A percentile compares a stretch with the other conserved stretches of the same genome.
Conservation (phyloP, 169 alveolate genomes). For the Besnoitia besnoiti region DNA sequence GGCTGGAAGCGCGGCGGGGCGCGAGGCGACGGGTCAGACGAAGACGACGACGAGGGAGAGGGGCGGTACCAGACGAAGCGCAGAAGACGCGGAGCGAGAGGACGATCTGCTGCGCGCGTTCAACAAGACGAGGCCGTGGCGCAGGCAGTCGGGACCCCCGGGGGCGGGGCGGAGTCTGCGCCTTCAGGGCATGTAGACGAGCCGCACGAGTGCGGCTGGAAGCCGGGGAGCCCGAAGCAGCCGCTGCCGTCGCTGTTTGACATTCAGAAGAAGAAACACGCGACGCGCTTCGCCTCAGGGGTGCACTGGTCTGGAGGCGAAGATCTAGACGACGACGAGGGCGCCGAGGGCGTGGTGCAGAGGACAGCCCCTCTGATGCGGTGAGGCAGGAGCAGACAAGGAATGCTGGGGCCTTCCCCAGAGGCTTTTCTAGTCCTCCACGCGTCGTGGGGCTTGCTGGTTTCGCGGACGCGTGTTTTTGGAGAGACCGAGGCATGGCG, state of each 20-base stretch:
- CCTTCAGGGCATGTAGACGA: not conserved
- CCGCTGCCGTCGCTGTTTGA: not conserved
- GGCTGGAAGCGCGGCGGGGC: not conserved
- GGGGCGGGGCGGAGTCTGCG: not conserved
- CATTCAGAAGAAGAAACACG: not conserved
- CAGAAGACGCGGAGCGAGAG: not conserved
- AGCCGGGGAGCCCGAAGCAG: not conserved
- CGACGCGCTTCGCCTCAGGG: not conserved
- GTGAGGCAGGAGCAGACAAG: not conserved
- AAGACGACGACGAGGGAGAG: not conserved
- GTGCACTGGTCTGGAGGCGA: not conserved
- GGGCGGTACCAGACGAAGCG: not conserved
- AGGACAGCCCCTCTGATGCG: not conserved
- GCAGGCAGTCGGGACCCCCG: not conserved
- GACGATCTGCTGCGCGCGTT: not conserved
- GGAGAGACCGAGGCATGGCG: too few species aligned
- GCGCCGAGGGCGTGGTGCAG: not conserved
- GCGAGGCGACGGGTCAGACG: not conserved
- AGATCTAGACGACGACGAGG: not conserved
- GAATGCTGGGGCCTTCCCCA: not conserved
- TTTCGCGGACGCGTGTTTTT: too few species aligned
- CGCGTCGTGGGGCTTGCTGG: too few species aligned
- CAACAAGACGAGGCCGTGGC: not conserved
- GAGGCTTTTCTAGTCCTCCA: too few species aligned
- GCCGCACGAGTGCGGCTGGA: not conserved